Evolutionary conservation across 2,329 filamentous ascomycete species (phyloP).

Genomic region (Aspergillus phoenicis): DNA sequence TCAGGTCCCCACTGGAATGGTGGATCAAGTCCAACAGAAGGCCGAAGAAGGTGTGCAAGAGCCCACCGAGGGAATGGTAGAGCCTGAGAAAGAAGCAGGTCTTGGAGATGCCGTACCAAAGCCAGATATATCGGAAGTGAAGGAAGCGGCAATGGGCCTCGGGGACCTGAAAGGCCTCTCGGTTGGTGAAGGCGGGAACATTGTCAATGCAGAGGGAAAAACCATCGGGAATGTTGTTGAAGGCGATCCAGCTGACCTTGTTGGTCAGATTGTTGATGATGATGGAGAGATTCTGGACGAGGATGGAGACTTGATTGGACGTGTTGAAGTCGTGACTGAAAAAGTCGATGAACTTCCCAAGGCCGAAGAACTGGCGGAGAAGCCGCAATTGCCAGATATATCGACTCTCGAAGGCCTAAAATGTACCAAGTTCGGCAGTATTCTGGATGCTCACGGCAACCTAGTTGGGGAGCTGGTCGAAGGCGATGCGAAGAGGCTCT

Average conservation of each 20-base stretch:
- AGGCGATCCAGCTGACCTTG: conserved; percentile 45
- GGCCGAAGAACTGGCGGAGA: neutral
- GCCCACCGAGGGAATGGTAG: neutral
- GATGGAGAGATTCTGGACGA: conserved; percentile 35
- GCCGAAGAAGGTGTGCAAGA: neutral
- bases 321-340: conserved; percentile 28
- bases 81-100: neutral
- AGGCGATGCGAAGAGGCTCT: conserved; percentile 65
- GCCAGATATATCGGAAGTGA: conserved; percentile 1
- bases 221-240: conserved; percentile 44
- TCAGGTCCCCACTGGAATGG: neutral
- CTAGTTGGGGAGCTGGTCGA: conserved; percentile 61
- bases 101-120: neutral
- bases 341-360: neutral
- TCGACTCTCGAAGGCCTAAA: conserved; percentile 44
- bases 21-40: neutral
- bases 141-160: conserved; percentile 26
- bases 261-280: conserved; percentile 44
- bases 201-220: conserved; percentile 39
- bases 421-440: conserved; percentile 49
- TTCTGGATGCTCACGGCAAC: conserved; percentile 47
- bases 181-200: conserved; percentile 41
- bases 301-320: conserved; percentile 41
- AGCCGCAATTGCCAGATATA: conserved; percentile 30
- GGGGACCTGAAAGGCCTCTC: conserved; percentile 44